Evolutionary conservation across 208 protist genomes (phyloP).

Genomic region (Naegleria fowleri): DNA sequence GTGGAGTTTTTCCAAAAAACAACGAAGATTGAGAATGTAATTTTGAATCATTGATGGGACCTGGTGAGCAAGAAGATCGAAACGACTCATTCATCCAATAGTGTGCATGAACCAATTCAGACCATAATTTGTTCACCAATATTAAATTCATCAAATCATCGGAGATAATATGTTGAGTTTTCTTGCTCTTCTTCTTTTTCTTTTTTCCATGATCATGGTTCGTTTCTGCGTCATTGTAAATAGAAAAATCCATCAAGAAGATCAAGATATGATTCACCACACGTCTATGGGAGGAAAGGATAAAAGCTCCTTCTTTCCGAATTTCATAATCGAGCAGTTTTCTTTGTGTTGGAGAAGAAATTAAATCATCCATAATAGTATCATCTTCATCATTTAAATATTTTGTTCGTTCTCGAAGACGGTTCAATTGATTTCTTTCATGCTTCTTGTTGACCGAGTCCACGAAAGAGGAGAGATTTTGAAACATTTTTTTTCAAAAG

Average conservation of each 20-base stretch:
- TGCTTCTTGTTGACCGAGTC: neutral
- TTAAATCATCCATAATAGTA: neutral
- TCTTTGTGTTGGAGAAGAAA: neutral
- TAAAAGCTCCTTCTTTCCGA: neutral
- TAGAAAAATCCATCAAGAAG: neutral
- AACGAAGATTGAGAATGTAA: too few relatives aligned
- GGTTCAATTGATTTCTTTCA: neutral
- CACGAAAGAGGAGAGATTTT: neutral
- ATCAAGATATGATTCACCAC: neutral
- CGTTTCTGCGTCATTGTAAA: neutral
- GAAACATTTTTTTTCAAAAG: neutral
- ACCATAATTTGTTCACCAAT: neutral
- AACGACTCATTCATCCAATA: neutral
- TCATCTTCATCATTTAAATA: neutral
- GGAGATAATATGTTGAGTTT: neutral
- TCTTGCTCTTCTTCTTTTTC: neutral
- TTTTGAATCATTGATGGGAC: too few relatives aligned
- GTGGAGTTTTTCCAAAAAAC: neutral
- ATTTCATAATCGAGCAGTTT: neutral
- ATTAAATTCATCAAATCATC: neutral
- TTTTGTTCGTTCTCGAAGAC: neutral
- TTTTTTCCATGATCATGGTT: neutral
- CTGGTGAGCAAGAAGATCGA: neutral
- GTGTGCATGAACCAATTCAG: neutral
- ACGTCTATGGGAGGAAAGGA: neutral